Conservation (phyloP, 2,329 filamentous ascomycete genomes). For the Coniochaeta sp. region DNA sequence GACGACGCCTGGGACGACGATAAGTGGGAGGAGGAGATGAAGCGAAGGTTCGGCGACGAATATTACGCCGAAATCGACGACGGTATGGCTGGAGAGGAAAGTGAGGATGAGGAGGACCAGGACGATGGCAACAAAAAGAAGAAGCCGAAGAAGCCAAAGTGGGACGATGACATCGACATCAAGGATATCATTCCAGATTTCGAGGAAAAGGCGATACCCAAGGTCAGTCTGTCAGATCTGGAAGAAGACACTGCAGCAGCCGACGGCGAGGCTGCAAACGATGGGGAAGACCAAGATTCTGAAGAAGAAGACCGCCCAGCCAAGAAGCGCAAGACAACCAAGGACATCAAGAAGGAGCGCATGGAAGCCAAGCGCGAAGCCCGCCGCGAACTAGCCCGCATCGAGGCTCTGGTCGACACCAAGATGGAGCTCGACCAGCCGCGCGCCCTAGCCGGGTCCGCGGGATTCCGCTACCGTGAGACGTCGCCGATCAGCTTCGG, state of each 20-base stretch:
- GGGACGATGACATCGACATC: constrained; percentile 98
- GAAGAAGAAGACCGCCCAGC: constrained; percentile 32
- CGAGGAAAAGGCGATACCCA: constrained; percentile 52
- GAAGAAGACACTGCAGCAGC: constrained; percentile 31
- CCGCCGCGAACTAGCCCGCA: constrained; percentile 72
- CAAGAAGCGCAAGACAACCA: constrained; percentile 53
- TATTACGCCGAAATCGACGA: constrained; percentile 73
- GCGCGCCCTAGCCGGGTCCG: constrained; percentile 40
- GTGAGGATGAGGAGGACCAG: constrained; percentile 37
- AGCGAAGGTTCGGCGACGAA: constrained; percentile 75
- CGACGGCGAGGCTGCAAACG: constrained; percentile 23
- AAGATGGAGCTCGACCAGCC: constrained; percentile 68
- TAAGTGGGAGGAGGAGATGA: constrained; percentile 88
- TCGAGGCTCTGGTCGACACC: constrained; percentile 80
- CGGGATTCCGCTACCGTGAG: constrained; percentile 80
- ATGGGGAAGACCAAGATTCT: constrained; percentile 9
- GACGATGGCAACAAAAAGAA: constrained; percentile 52
- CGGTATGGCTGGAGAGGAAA: constrained; percentile 58
- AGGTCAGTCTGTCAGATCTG: constrained; percentile 48
- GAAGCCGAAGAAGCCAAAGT: constrained; percentile 73
- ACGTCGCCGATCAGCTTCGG: constrained; percentile 87
- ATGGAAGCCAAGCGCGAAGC: constrained; percentile 58
- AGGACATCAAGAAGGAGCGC: constrained; percentile 52
- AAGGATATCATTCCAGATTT: constrained; percentile 86
- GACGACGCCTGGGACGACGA: constrained; percentile 85